phyloP scores from a whole-genome alignment of 345 rosid species.

The Trapa incisa region DNA sequence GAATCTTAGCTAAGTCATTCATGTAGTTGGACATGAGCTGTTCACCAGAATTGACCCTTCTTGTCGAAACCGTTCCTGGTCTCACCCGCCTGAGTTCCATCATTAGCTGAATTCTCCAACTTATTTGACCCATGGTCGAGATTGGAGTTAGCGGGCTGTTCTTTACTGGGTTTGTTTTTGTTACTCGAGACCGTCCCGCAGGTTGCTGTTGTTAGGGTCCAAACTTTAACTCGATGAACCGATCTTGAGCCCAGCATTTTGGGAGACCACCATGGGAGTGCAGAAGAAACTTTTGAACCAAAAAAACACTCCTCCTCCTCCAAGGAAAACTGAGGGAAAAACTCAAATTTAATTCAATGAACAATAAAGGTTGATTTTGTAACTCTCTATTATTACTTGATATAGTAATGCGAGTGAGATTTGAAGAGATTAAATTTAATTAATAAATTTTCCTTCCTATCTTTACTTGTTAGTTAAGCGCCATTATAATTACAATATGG shows the following conservation, averaged over 20 bases:
- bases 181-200: slow-evolving; percentile 36
- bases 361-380: background rate
- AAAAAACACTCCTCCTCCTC: background rate
- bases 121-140: background rate
- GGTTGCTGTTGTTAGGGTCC: slow-evolving; percentile 35
- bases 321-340: background rate
- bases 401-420: no score
- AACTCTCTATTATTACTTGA: no score
- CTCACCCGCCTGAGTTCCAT: slow-evolving; percentile 15
- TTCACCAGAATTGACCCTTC: slow-evolving; percentile 5
- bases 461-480: no score
- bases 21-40: slow-evolving; percentile 30
- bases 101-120: slow-evolving; percentile 8
- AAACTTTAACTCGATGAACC: slow-evolving; percentile 54
- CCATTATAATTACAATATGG: no score
- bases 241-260: slow-evolving; percentile 72
- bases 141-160: slow-evolving; percentile 15
- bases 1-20: slow-evolving; percentile 56
- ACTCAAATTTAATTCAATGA: background rate
- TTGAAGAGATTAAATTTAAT: no score
- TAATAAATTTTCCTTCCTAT: no score
- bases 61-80: slow-evolving; percentile 18
- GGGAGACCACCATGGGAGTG: slow-evolving; percentile 71
- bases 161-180: slow-evolving; percentile 40
- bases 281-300: background rate